phyloP scores from a whole-genome alignment of 1,139 yeast genomes.

The Torulaspora globosa region DNA sequence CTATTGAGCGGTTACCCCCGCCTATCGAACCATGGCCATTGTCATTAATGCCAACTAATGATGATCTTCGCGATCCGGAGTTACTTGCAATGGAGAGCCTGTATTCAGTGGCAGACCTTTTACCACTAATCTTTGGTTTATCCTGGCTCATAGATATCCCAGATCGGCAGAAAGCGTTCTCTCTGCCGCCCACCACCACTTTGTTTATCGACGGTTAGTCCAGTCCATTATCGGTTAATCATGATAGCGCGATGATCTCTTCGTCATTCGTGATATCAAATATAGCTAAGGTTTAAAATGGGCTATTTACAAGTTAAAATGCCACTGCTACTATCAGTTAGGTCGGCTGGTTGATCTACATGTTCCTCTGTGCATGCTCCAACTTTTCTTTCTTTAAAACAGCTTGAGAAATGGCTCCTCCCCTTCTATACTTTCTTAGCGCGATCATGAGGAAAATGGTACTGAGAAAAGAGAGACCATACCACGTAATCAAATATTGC shows the following conservation, averaged over 20 bases:
- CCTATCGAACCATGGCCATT: conserved; percentile 8
- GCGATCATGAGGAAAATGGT: conserved; percentile 59
- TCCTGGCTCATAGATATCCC: conserved; percentile 18
- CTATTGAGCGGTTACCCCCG: conserved; percentile 7
- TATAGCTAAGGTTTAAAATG: neutral
- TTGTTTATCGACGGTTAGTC: neutral
- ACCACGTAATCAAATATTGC: conserved; percentile 94
- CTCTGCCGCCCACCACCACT: neutral
- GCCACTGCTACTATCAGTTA: neutral
- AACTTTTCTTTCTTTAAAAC: conserved; percentile 42
- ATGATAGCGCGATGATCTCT: neutral
- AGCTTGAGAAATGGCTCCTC: conserved; percentile 41
- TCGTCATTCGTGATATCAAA: neutral
- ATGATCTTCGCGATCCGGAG: conserved; percentile 36
- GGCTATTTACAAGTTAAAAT: conserved; percentile 4
- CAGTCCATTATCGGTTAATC: neutral
- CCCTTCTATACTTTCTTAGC: conserved; percentile 43
- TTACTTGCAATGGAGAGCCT: conserved; percentile 35
- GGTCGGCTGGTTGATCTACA: conserved; percentile 24
- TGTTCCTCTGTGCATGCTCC: conserved; percentile 43
- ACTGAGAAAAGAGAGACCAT: conserved; percentile 73
- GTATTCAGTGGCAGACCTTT: conserved; percentile 33
- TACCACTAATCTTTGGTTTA: conserved; percentile 15
- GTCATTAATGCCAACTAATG: conserved; percentile 24
- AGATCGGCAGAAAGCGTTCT: neutral